These are phyloP conservation scores for Ambrosiella xylebori DNA, from an alignment of 2,329 filamentous ascomycete genomes.

Conservation along the genomic window DNA sequence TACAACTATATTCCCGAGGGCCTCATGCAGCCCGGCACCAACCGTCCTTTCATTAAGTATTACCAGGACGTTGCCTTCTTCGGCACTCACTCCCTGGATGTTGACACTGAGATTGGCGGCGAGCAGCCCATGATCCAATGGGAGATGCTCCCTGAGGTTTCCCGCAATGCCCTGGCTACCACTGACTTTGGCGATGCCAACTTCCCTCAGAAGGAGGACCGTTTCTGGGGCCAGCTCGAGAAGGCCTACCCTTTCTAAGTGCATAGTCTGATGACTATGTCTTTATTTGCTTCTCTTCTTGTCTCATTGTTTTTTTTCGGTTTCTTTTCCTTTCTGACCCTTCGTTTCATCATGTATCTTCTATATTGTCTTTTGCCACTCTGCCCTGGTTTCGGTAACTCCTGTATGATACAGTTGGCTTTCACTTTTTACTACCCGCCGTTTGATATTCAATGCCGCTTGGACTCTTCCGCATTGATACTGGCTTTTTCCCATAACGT, in stretches of 20 bases:
- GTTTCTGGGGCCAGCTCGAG: slow-evolving; percentile 16
- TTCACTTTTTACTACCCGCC: neutral
- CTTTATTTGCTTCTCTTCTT: neutral
- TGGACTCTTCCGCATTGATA: neutral
- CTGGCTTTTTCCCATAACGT: neutral
- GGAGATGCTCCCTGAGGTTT: slow-evolving; percentile 23
- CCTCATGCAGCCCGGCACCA: slow-evolving; percentile 11
- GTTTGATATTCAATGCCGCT: neutral
- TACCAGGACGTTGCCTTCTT: slow-evolving; percentile 17
- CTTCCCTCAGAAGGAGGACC: slow-evolving; percentile 24
- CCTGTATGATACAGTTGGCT: neutral
- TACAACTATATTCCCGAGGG: slow-evolving; percentile 9
- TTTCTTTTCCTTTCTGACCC: neutral
- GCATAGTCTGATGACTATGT: neutral
- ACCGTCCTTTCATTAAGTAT: slow-evolving; percentile 20
- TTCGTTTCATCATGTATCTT: neutral
- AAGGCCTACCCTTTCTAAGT: slow-evolving; percentile 12
- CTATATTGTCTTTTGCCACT: neutral
- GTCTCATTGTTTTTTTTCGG: neutral
- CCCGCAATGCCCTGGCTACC: slow-evolving; percentile 21
- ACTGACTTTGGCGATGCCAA: slow-evolving; percentile 26
- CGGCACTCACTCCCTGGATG: slow-evolving; percentile 22
- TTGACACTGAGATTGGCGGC: slow-evolving; percentile 22
- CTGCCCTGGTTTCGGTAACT: neutral
- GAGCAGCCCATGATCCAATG: slow-evolving; percentile 26